A percentile compares a stretch with the other conserved stretches of the same genome.
Conservation (phyloP, 2,329 filamentous ascomycete genomes). For the Colletotrichum sp. region DNA sequence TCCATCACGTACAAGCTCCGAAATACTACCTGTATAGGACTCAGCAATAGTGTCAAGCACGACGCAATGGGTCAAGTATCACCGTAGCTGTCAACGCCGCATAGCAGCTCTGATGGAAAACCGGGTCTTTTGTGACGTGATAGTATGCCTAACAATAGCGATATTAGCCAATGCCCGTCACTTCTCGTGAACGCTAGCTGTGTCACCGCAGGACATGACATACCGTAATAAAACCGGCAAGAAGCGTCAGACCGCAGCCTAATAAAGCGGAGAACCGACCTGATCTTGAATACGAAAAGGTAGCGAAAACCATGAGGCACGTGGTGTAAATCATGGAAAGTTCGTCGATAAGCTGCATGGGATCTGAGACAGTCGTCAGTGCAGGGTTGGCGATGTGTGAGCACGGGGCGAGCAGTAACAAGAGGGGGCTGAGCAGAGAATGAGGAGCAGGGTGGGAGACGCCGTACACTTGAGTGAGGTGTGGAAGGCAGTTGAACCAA, state of each 20-base stretch:
- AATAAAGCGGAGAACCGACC: constrained; percentile 55
- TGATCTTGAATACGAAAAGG: constrained; percentile 73
- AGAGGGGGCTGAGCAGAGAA: background rate
- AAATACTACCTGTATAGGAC: constrained; percentile 57
- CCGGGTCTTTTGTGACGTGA: constrained; percentile 80
- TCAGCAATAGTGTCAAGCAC: background rate
- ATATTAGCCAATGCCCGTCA: background rate
- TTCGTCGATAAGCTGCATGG: constrained; percentile 66
- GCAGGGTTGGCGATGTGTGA: background rate
- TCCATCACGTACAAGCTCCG: constrained; percentile 80
- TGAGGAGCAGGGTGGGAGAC: background rate
- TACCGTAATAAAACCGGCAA: constrained; percentile 75
- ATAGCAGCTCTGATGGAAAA: constrained; percentile 84
- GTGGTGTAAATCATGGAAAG: constrained; percentile 66
- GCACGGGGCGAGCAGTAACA: background rate
- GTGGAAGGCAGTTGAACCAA: constrained; percentile 63
- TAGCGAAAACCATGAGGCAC: constrained; percentile 65
- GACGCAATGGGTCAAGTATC: background rate
- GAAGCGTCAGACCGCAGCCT: constrained; percentile 58
- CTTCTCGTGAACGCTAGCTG: background rate
- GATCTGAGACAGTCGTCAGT: constrained; percentile 41
- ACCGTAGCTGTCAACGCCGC: constrained; percentile 69
- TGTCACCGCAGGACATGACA: constrained; percentile 37
- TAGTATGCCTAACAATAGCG: constrained; percentile 53
- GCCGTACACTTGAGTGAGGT: constrained; percentile 58